phyloP scores from a whole-genome alignment of 2,329 filamentous ascomycete species.

The Trichoderma lentiforme region DNA sequence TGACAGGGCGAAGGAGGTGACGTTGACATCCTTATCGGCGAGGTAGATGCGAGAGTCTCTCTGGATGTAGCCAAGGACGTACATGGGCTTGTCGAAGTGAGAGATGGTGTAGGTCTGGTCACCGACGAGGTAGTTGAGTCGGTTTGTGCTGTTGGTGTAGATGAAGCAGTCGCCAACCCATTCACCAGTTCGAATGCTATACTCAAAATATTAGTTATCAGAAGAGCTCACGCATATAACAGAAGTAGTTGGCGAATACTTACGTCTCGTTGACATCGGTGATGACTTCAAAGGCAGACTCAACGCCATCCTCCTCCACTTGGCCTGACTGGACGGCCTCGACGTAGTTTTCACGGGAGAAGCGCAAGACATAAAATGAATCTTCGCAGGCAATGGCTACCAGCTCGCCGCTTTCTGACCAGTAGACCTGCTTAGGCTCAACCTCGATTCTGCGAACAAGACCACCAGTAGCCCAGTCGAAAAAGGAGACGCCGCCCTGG shows the following conservation, averaged over 20 bases:
- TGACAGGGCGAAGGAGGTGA: constrained; percentile 87
- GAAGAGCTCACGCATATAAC: neutral
- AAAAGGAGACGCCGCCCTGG: constrained; percentile 91
- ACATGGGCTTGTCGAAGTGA: constrained; percentile 94
- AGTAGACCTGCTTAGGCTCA: constrained; percentile 74
- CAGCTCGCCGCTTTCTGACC: constrained; percentile 94
- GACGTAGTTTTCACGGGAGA: constrained; percentile 83
- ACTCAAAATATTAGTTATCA: neutral
- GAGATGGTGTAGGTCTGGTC: constrained; percentile 98
- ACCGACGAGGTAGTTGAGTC: constrained; percentile 94
- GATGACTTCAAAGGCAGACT: constrained; percentile 92
- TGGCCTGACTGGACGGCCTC: constrained; percentile 78
- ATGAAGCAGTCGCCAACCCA: constrained; percentile 99
- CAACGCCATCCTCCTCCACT: constrained; percentile 86
- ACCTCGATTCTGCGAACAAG: constrained; percentile 90
- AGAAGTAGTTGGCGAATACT: constrained; percentile 23
- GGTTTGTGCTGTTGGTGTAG: constrained; percentile 95
- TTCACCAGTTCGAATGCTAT: constrained; percentile 83
- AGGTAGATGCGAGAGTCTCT: constrained; percentile 94
- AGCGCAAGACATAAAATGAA: constrained; percentile 89
- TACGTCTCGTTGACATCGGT: constrained; percentile 91
- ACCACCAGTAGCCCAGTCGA: constrained; percentile 89
- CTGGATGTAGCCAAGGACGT: constrained; percentile 91
- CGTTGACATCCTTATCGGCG: constrained; percentile 89
- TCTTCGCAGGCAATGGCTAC: constrained; percentile 92